Conservation (phyloP, 2,329 filamentous ascomycete genomes). For the Fusarium coffeatum region DNA sequence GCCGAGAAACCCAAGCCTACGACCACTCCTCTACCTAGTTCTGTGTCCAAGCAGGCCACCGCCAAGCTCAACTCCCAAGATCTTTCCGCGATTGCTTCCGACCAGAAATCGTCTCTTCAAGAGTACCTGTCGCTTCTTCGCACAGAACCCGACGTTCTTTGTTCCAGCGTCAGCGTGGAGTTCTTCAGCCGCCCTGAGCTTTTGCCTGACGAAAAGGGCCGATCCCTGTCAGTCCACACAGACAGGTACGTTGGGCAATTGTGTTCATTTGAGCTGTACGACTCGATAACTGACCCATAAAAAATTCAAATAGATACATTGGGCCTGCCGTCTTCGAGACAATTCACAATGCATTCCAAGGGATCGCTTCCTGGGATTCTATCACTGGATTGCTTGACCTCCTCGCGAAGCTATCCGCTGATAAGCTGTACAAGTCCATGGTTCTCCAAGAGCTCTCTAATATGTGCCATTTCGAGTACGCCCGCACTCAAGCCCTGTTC, state of each 20-base stretch:
- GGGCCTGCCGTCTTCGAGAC: constrained; percentile 57
- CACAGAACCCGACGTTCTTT: constrained; percentile 50
- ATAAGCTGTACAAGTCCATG: constrained; percentile 49
- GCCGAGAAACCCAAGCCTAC: constrained; percentile 49
- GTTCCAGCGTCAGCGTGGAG: constrained; percentile 50
- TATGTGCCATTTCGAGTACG: constrained; percentile 58
- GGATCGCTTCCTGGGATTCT: constrained; percentile 56
- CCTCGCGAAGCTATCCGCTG: constrained; percentile 37
- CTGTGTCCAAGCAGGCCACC: constrained; percentile 29
- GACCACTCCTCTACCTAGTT: constrained; percentile 50
- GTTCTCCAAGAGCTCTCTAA: constrained; percentile 61
- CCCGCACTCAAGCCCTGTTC: constrained; percentile 52
- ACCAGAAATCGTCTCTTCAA: constrained; percentile 50
- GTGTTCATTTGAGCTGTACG: no score
- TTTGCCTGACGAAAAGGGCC: constrained; percentile 59
- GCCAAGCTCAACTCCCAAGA: constrained; percentile 50
- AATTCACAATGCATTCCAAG: constrained; percentile 52
- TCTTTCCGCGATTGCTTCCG: constrained; percentile 46
- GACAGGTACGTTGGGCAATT: constrained; percentile 56
- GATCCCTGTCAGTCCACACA: constrained; percentile 50
- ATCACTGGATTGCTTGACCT: constrained; percentile 52
- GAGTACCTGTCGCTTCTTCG: constrained; percentile 52
- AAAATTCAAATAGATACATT: constrained; percentile 49
- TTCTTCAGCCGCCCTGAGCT: constrained; percentile 58
- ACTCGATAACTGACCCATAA: no score